Evolutionary conservation across 768 basidiomycete species (phyloP).

Genomic region (Sarcodon aspratus): DNA sequence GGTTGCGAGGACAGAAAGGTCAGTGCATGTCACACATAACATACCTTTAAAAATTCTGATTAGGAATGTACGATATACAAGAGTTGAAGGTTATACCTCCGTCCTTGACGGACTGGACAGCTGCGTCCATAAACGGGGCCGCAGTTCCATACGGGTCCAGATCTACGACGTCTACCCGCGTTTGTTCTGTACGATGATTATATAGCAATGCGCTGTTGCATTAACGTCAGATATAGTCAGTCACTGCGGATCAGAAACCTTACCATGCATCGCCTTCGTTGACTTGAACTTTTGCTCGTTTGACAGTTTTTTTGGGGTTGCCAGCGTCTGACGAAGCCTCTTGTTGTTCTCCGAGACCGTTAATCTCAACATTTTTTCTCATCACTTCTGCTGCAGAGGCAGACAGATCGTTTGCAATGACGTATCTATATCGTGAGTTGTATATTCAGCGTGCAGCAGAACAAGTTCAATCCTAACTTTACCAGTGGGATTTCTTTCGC

Average conservation of each 20-base stretch:
- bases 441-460: neutral
- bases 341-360: slow-evolving; percentile 42
- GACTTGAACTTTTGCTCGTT: slow-evolving; percentile 51
- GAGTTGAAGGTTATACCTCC: slow-evolving; percentile 49
- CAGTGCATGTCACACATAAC: slow-evolving; percentile 93
- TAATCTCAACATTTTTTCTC: slow-evolving; percentile 74
- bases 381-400: slow-evolving; percentile 77
- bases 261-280: slow-evolving; percentile 96
- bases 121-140: slow-evolving; percentile 91
- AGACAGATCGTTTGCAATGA: slow-evolving; percentile 92
- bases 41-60: slow-evolving; percentile 42
- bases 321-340: slow-evolving; percentile 5
- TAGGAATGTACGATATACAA: neutral
- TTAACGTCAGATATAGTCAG: neutral
- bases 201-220: slow-evolving; percentile 75
- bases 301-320: slow-evolving; percentile 7
- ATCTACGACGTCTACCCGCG: slow-evolving; percentile 89
- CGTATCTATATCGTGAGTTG: slow-evolving; percentile 38
- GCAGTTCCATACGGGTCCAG: slow-evolving; percentile 98
- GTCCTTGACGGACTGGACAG: slow-evolving; percentile 80
- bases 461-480: slow-evolving; percentile 38
- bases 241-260: slow-evolving; percentile 8
- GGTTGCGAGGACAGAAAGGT: slow-evolving; percentile 87
- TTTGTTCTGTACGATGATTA: slow-evolving; percentile 59
- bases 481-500: slow-evolving; percentile 92